Evolutionary conservation across 495 filamentous ascomycete species (phyloP).

Genomic region (Choiromyces venosus): DNA sequence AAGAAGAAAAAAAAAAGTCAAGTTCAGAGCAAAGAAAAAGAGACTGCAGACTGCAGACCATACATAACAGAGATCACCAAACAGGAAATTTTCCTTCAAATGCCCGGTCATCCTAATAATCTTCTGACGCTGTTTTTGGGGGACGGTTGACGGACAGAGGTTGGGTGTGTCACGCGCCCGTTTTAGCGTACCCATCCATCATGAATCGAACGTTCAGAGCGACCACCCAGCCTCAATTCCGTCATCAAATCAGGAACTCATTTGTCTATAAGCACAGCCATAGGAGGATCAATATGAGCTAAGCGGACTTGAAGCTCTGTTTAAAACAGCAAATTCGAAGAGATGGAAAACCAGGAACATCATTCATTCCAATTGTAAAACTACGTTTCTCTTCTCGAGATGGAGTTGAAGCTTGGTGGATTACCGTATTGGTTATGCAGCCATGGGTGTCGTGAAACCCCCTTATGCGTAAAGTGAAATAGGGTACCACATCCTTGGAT

Average conservation of each 20-base stretch:
- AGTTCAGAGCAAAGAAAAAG: not conserved
- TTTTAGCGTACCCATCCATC: constrained; percentile 39
- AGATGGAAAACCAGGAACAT: not conserved
- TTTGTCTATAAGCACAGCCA: not conserved
- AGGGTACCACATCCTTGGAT: constrained; percentile 31
- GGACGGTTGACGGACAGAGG: constrained; percentile 35
- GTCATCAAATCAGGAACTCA: constrained; percentile 35
- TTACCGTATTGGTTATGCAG: not conserved
- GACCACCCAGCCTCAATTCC: constrained; percentile 34
- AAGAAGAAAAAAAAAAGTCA: not conserved
- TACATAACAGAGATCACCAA: constrained; percentile 32
- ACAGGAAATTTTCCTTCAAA: constrained; percentile 37
- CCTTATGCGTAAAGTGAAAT: constrained; percentile 22
- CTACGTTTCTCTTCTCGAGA: not conserved
- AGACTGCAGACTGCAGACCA: constrained; percentile 8
- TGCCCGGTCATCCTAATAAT: constrained; percentile 35
- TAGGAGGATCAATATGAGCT: not conserved
- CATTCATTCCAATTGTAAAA: not conserved
- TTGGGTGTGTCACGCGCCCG: constrained; percentile 40
- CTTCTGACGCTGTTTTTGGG: constrained; percentile 37
- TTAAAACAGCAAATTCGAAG: not conserved
- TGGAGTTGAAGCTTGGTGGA: constrained; percentile 4
- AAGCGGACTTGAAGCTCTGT: not conserved
- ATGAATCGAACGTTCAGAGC: constrained; percentile 38
- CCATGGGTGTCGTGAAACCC: not conserved